Base-by-base conservation (phyloP, 2,329 filamentous ascomycete species). In the Cladosporium colombiae region DNA sequence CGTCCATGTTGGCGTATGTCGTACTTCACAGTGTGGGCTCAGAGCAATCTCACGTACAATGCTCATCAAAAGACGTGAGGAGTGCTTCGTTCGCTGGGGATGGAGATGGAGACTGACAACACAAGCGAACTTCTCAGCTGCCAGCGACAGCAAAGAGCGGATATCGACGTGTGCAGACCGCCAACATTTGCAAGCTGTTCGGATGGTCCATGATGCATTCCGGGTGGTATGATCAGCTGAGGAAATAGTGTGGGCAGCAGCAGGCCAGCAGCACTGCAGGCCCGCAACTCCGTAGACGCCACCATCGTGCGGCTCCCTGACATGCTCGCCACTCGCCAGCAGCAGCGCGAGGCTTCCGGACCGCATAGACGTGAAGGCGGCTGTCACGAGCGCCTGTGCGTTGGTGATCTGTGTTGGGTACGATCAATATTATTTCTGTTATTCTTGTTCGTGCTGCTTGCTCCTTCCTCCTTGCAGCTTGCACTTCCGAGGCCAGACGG, bases 281-380 rank as follows among this genome's bases (percentile, higher is more conserved):
- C 55, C 55, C 55, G 55, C 55, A 57, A 40, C 33, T 35, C 55
- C 55, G 55, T 27, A 52, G 31, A 55, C 52, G 52, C 29, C 27
- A 55, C 29, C 23, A n/a, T 57, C 55, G 18, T 57, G 55, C 55
- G 55, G 55, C 55, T 57, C 55, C 33, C 55, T n/a, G 29, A 7
- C 0, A 21, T 33, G 29, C 18, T 31, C 27, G 52, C 52, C 52
- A 29, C 52, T 33, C 23, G 52, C 27, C 52, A 33, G 52, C 31
- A 29, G 27, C 16, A n/a, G 29, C 29, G 11, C 27, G 14, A 33
- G 52, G 25, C 27, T 21, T 55, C 27, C 52, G 52, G 52, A 31
- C 52, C 52, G 52, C 52, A 18, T 49, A 53, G n/a, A 14, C 35
- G 44, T 37, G 49, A 49, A 11, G 25, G 23, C 37, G 57, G n/a